Percentiles rank a stretch among this genome's conserved stretches.
Evolutionary conservation across 2,329 filamentous ascomycete species (phyloP).

Genomic region (Curvularia verruculosa): DNA sequence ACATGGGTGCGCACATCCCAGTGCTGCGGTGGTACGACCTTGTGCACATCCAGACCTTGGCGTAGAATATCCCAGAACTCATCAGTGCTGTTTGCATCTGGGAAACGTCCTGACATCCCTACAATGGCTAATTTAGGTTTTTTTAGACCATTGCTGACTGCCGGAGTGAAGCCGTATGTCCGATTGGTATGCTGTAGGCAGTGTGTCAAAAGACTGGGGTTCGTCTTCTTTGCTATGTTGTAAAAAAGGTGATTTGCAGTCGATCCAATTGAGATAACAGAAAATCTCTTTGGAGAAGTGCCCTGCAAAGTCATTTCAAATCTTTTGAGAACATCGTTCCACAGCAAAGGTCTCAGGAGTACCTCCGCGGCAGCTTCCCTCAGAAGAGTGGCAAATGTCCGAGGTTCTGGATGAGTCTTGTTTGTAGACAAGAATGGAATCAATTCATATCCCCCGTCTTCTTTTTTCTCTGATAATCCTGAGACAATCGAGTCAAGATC

Average conservation of each 20-base stretch:
- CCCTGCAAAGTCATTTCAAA: neutral
- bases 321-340: neutral
- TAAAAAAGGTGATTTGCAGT: neutral
- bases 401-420: neutral
- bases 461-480: neutral
- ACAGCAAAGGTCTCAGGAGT: neutral
- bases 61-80: slow-evolving; percentile 43
- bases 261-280: neutral
- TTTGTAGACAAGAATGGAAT: neutral
- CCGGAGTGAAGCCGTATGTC: neutral
- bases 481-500: slow-evolving; percentile 2
- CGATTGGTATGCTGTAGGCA: neutral
- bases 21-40: neutral
- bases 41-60: slow-evolving; percentile 38
- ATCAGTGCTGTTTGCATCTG: slow-evolving; percentile 30
- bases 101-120: slow-evolving; percentile 45
- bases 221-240: neutral
- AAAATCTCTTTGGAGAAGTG: neutral
- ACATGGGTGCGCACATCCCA: neutral
- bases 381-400: neutral
- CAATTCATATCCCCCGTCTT: neutral
- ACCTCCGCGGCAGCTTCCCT: slow-evolving; percentile 1
- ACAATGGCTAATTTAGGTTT: slow-evolving; percentile 37
- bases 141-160: neutral
- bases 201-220: neutral